Evolutionary conservation across 768 basidiomycete species (phyloP).

Genomic region (Neoboletus magnificus): DNA sequence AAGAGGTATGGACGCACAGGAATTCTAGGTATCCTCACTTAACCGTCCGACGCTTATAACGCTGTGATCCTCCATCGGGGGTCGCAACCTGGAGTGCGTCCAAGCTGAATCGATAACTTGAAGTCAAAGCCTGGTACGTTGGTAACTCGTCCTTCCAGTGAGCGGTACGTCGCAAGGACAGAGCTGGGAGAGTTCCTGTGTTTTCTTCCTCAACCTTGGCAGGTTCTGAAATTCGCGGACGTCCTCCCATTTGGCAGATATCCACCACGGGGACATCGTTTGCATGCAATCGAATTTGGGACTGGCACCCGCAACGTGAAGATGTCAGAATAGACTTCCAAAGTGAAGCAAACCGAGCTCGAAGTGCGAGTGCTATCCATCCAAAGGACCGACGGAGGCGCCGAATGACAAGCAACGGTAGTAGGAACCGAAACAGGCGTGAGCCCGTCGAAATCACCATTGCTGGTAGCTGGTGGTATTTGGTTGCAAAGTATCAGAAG

Average conservation of each 20-base stretch:
- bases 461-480: not conserved
- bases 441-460: not conserved
- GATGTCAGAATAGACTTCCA: slow-evolving; percentile 1
- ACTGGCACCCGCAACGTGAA: not conserved
- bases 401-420: slow-evolving; percentile 8
- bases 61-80: slow-evolving; percentile 8
- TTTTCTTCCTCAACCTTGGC: not conserved
- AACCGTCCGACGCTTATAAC: slow-evolving; percentile 2
- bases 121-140: not conserved
- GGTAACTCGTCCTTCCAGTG: not conserved
- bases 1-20: not conserved
- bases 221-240: not conserved
- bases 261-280: not conserved
- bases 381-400: not conserved
- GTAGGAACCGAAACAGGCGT: not conserved
- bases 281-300: not conserved
- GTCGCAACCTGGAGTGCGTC: not conserved
- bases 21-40: not conserved
- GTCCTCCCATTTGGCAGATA: not conserved
- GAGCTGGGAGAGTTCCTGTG: not conserved
- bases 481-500: too few species aligned
- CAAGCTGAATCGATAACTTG: not conserved
- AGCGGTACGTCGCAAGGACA: not conserved
- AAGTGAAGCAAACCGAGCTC: not conserved
- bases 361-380: too few species aligned